phyloP scores from a whole-genome alignment of 2,329 filamentous ascomycete genomes.

The Ciborinia camelliae region DNA sequence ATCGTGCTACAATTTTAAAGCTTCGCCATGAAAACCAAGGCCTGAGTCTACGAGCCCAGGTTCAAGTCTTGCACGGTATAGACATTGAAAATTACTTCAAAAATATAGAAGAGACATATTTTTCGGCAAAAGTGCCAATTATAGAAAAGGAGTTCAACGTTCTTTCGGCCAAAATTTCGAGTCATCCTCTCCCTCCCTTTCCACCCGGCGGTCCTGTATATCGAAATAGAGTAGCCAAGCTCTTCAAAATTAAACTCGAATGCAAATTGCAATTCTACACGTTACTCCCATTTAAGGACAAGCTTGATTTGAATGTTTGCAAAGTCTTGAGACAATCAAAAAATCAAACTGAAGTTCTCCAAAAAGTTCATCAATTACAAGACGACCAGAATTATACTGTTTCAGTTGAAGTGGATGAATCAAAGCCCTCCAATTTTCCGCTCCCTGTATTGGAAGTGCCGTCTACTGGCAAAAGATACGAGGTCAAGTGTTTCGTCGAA shows the following conservation, averaged over 20 bases:
- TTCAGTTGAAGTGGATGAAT: background rate
- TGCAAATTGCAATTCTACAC: background rate
- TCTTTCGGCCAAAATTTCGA: no score
- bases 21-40: no score
- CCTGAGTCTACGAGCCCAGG: background rate
- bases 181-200: background rate
- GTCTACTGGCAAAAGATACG: background rate
- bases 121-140: no score
- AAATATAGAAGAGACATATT: background rate
- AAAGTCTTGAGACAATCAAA: no score
- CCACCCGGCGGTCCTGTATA: background rate
- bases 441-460: background rate
- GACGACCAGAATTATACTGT: background rate
- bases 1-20: background rate
- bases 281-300: background rate
- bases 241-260: background rate
- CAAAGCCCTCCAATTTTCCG: accelerated
- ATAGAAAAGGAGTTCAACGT: background rate
- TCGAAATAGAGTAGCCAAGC: no score
- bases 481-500: background rate
- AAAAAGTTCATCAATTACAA: background rate
- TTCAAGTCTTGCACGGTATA: background rate
- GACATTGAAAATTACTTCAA: background rate
- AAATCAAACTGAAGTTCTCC: background rate
- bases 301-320: background rate